A percentile compares a stretch with the other conserved stretches of the same genome.
phyloP scores from a whole-genome alignment of 352 stramenopile genomes.

The Globisporangium spiculum region DNA sequence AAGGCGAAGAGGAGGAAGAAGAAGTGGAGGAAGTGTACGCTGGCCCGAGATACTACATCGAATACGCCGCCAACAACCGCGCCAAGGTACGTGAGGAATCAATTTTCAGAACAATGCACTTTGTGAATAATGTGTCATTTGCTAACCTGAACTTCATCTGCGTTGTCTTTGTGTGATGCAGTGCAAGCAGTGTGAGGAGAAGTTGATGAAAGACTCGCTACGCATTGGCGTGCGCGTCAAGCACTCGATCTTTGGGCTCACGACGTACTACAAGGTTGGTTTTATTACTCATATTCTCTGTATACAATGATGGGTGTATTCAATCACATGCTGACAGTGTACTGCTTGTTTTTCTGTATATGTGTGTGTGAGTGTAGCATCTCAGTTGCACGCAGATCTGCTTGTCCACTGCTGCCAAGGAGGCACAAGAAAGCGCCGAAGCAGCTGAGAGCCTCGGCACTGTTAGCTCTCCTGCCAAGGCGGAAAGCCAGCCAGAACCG shows the following conservation, averaged over 20 bases:
- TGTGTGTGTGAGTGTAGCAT: constrained; percentile 23
- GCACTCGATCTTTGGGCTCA: constrained; percentile 80
- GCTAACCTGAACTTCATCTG: background rate
- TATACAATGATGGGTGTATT: background rate
- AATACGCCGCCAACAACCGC: constrained; percentile 60
- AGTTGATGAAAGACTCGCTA: constrained; percentile 38
- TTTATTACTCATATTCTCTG: no score
- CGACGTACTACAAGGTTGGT: constrained; percentile 77
- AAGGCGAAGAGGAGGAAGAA: constrained; percentile 13
- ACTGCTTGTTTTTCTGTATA: background rate
- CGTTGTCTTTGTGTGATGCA: background rate
- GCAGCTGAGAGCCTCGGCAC: background rate
- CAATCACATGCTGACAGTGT: background rate
- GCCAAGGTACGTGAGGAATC: constrained; percentile 38
- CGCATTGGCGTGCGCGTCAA: constrained; percentile 57
- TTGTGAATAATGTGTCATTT: background rate
- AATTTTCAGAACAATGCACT: background rate
- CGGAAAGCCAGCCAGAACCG: constrained; percentile 7
- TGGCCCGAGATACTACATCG: constrained; percentile 58
- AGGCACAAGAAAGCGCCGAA: background rate
- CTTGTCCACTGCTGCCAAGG: constrained; percentile 15
- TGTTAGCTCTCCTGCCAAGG: background rate
- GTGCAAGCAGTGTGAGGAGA: constrained; percentile 80
- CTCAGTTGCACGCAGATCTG: constrained; percentile 47
- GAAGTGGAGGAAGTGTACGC: constrained; percentile 44